Evolutionary conservation across 768 basidiomycete genomes (phyloP).

Genomic region (Multifurca ochricompacta): DNA sequence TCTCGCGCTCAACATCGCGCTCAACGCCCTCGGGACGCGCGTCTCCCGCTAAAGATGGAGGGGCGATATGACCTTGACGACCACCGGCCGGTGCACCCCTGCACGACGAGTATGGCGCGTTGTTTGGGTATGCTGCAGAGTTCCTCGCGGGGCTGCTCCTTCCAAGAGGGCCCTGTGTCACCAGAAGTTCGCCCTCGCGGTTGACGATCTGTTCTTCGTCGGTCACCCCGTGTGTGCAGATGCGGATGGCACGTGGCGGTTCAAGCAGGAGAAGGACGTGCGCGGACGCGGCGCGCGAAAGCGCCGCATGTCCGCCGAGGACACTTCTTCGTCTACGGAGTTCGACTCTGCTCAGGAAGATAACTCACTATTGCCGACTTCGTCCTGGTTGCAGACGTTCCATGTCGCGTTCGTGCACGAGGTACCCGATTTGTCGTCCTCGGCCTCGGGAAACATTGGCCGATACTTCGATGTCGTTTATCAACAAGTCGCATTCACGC

Average conservation of each 20-base stretch:
- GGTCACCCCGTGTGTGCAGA: slow-evolving; percentile 90
- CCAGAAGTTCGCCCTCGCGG: slow-evolving; percentile 86
- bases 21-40: slow-evolving; percentile 38
- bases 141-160: slow-evolving; percentile 78
- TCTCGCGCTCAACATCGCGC: slow-evolving; percentile 34
- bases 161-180: slow-evolving; percentile 73
- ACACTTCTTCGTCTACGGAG: slow-evolving; percentile 31
- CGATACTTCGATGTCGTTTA: slow-evolving; percentile 85
- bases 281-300: slow-evolving; percentile 46
- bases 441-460: slow-evolving; percentile 64
- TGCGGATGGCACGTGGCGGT: slow-evolving; percentile 64
- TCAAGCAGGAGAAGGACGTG: slow-evolving; percentile 55
- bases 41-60: slow-evolving; percentile 41
- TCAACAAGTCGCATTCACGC: slow-evolving; percentile 79
- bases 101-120: slow-evolving; percentile 49
- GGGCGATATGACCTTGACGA: slow-evolving; percentile 28
- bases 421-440: slow-evolving; percentile 83
- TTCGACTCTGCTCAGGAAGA: slow-evolving; percentile 13
- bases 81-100: slow-evolving; percentile 12
- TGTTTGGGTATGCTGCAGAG: slow-evolving; percentile 76
- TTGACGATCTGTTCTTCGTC: slow-evolving; percentile 88
- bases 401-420: slow-evolving; percentile 85
- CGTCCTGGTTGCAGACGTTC: slow-evolving; percentile 63
- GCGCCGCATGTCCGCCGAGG: slow-evolving; percentile 27
- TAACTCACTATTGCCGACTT: slow-evolving; percentile 10